Base-by-base conservation (phyloP, 2,329 filamentous ascomycete genomes). In the Nigrospora oryzae region DNA sequence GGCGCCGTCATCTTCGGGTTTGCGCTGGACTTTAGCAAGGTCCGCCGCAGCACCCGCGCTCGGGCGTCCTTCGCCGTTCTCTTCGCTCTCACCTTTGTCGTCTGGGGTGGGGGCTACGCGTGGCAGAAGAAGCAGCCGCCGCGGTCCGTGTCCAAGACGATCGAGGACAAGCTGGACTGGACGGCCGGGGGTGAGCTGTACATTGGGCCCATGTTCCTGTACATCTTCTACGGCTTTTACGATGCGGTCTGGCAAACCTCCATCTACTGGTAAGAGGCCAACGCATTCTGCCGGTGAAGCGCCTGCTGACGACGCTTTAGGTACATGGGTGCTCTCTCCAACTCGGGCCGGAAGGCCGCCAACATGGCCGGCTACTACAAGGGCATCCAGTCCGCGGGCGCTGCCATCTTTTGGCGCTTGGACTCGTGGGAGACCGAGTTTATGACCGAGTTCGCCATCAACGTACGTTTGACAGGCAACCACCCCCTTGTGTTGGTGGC, bases 351-450 rank as follows among this genome's bases (percentile, higher is more conserved):
- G 63, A 91, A 89, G 64, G 79, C 91, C 28, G 90, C 91, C 68
- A 95, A 96, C 71, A 85, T 91, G 58, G 86, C 89, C 36, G 90
- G 87, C 50, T 90, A 86, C 71, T 93, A 93, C 77, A 93, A 93
- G 70, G 69, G 68, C 42, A 86, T 95, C 51, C 89, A 95, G 64
- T 91, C 86, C n/a, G 87, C 86, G 15, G 89, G 88, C 55, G 82
- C 83, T 3, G 89, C 86, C 47, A 77, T 90, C 55, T 85, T 79
- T 56, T 86, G 79, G 81, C 76, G 80, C 23, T 63, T 93, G 44
- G 86, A 93, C 57, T 73, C 72, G 23, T 46, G 74, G 32, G 67
- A 77, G 36, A 74, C 76, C 31, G 68, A 82, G 0, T 94, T 78
- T 66, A 81, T 84, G 70, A 76, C 73, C 52, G 78, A 89, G 55